Percentiles rank a stretch among this genome's conserved stretches.
phyloP scores from a whole-genome alignment of 2,329 filamentous ascomycete species.

The Aureobasidium leucospermi region DNA sequence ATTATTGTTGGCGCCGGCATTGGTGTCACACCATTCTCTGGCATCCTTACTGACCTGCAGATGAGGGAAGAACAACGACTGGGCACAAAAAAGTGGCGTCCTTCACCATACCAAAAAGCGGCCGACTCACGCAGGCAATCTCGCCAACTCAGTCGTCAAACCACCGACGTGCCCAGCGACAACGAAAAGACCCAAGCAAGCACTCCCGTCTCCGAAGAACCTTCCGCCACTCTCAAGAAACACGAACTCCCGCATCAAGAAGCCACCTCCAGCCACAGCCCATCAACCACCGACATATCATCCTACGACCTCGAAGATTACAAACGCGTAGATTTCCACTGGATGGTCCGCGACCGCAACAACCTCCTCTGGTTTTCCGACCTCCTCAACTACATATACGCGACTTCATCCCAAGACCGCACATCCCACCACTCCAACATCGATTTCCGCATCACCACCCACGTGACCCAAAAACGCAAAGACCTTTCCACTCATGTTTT shows the following conservation, averaged over 20 bases:
- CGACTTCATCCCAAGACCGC: slow-evolving; percentile 30
- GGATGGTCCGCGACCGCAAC: slow-evolving; percentile 53
- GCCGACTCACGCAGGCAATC: background rate
- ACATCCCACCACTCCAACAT: slow-evolving; percentile 28
- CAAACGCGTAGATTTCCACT: slow-evolving; percentile 51
- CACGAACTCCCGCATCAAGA: background rate
- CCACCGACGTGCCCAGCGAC: background rate
- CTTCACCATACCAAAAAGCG: background rate
- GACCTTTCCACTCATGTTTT: slow-evolving; percentile 49
- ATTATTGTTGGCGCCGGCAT: slow-evolving; percentile 52
- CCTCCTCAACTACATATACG: slow-evolving; percentile 45
- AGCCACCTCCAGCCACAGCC: too few species aligned
- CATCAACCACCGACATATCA: background rate
- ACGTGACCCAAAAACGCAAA: slow-evolving; percentile 50
- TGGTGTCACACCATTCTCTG: slow-evolving; percentile 52
- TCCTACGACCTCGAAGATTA: background rate
- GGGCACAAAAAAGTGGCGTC: background rate
- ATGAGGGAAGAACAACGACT: slow-evolving; percentile 18
- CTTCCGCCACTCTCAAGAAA: background rate
- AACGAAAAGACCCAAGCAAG: background rate
- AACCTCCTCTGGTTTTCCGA: slow-evolving; percentile 52
- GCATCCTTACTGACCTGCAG: slow-evolving; percentile 50
- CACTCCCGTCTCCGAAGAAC: background rate
- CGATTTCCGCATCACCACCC: slow-evolving; percentile 49
- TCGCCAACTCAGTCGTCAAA: background rate